Conservation (phyloP, 148 eudicot genomes). For the Rhododendron molle region DNA sequence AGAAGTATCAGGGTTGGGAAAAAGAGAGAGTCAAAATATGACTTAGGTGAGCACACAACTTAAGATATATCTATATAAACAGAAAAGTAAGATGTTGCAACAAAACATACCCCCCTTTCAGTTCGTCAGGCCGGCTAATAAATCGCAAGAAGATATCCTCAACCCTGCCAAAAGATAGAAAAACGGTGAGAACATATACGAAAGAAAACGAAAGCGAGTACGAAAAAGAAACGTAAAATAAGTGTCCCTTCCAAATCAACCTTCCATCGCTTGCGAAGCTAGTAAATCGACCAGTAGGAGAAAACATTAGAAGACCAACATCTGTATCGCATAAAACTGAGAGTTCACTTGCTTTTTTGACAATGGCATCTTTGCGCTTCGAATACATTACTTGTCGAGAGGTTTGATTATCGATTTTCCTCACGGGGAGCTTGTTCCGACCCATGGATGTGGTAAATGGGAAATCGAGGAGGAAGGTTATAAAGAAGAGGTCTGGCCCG, state of each 20-base stretch:
- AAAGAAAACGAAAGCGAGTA: neutral
- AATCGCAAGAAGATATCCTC: constrained; percentile 33
- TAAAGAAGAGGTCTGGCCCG: neutral
- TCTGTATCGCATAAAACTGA: constrained; percentile 30
- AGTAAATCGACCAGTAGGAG: constrained; percentile 26
- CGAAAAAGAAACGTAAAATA: neutral
- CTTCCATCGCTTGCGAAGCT: constrained; percentile 27
- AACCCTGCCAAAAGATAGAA: constrained; percentile 18
- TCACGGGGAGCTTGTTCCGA: constrained; percentile 26
- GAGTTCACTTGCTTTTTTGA: constrained; percentile 31
- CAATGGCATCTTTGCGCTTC: constrained; percentile 28
- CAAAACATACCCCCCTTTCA: constrained; percentile 26
- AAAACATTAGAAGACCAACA: constrained; percentile 36
- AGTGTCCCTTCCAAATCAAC: constrained; percentile 3
- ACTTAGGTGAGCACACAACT: neutral
- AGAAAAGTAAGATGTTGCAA: neutral
- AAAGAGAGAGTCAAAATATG: neutral
- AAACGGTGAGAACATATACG: neutral
- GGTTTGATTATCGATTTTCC: constrained; percentile 21
- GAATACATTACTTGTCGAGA: constrained; percentile 18
- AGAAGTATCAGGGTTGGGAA: neutral
- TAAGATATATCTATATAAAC: neutral
- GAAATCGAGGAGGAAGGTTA: neutral
- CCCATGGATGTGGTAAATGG: constrained; percentile 19
- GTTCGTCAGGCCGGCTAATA: constrained; percentile 20